Evolutionary conservation across 176 grass and related monocot genomes (phyloP), one percentile per base, ranked within the genome.

Genomic region (Puya raimondii): DNA sequence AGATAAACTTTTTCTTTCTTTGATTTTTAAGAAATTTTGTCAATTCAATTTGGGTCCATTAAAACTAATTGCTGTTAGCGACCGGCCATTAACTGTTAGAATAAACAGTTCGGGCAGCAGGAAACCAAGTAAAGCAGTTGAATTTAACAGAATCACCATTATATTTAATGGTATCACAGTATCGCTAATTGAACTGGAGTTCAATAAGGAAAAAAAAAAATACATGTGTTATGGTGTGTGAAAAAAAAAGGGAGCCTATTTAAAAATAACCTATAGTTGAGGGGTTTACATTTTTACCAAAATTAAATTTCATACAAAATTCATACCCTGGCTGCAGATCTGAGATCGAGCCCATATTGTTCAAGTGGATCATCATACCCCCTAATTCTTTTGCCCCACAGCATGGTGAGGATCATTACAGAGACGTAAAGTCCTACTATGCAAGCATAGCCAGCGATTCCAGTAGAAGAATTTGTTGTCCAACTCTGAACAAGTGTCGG

Each of bases 341-440:
- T 61, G 70, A 92, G 61, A 77, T 92, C 74, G 70, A 97, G 81
- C 27, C 94, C 94, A 69, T 97, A 97, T 76, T 88, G 89, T 73
- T 80, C 81, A 64, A 97, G 72, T 50, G 94, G 94, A 82, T 97
- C 53, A 10, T 85, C 84, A 13, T 92, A 97, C 48, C 77, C 86
- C 47, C 86, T 79, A 81, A 97, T 92, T 81, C 89, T 85, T 89
- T 90, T 97, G 64, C 94, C 94, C 94, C 94, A 97, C 71, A 85
- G 56, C 78, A 92, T 82, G 66, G 92, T 77, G 85, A 92, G 89
- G 73, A 92, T 82, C 69, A 70, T 92, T 72, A 87, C 73, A 63
- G 94, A 87, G 26, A 80, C 71, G 53, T 90, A 92, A 23, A 97
- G 83, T 57, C 94, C 79, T 73, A 88, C 63, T 49, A 84, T 74